These are phyloP conservation scores for Pythium oligandrum DNA, from an alignment of 352 stramenopile species.

Conservation along the genomic window DNA sequence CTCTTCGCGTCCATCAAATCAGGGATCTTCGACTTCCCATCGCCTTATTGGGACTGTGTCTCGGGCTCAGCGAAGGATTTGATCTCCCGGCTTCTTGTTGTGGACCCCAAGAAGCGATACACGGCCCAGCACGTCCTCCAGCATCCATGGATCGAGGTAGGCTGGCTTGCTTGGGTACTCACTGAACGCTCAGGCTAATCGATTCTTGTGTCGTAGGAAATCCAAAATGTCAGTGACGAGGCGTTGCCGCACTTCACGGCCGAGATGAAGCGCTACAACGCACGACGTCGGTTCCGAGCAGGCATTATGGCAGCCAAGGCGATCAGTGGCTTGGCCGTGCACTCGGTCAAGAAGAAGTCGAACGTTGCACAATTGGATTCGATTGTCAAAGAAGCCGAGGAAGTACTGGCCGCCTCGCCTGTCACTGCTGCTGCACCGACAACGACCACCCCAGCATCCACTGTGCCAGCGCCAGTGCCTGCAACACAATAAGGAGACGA, in stretches of 20 bases:
- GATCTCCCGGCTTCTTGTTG: conserved; percentile 86
- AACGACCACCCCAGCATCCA: conserved; percentile 6
- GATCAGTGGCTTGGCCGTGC: conserved; percentile 33
- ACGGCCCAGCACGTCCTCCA: conserved; percentile 80
- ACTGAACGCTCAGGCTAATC: no score
- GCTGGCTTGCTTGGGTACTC: conserved; percentile 1
- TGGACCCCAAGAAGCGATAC: conserved; percentile 88
- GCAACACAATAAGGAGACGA: neutral
- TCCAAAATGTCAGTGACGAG: conserved; percentile 68
- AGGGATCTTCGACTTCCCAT: conserved; percentile 89
- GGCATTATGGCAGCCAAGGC: conserved; percentile 80
- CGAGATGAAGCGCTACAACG: conserved; percentile 89
- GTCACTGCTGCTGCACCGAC: conserved; percentile 7
- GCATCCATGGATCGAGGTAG: conserved; percentile 80
- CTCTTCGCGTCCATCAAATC: conserved; percentile 88
- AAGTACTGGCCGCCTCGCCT: conserved; percentile 16
- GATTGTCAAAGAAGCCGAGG: conserved; percentile 10
- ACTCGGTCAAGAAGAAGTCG: conserved; percentile 50
- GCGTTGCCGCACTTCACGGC: conserved; percentile 83
- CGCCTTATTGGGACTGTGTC: conserved; percentile 93
- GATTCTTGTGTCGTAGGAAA: conserved; percentile 23
- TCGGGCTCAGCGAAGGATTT: conserved; percentile 90
- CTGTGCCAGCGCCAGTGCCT: conserved; percentile 6
- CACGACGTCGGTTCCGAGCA: conserved; percentile 68
- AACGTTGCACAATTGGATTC: conserved; percentile 4